Base-by-base conservation (phyloP, 176 grass and related monocot species). In the Elaeis guineensis region DNA sequence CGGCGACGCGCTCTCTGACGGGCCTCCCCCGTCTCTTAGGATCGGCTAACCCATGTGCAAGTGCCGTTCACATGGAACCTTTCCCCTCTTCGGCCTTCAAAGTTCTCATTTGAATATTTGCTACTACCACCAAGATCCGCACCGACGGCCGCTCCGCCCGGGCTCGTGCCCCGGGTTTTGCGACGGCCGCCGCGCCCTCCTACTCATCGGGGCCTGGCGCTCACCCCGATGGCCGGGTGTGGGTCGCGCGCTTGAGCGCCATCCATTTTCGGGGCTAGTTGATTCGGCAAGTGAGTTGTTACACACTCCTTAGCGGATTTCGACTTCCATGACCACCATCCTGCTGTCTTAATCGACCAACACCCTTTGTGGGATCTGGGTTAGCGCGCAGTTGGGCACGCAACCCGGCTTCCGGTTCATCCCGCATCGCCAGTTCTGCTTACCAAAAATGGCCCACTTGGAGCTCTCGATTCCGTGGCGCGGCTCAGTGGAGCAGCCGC, bases 31-130 rank as follows among this genome's bases (percentile, higher is more conserved):
- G 54, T 61, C 80, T 75, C 81, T 84, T 84, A 84, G 81, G 81
- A 84, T 78, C 75, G 81, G 58, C 75, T 78, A 72, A 83, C 80
- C 80, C 75, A 78, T 83, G 75, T 84, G 82, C 81, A 84, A 84
- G 75, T 86, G 73, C 57, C 62, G 74, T 81, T 85, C 86, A 85
- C 81, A 85, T 89, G 81, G 86, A 85, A 89, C 86, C 62, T 85
- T 89, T 81, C 65, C 64, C 78, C 78, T 75, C 78, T 76, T 81
- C 72, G 72, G 72, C 72, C 72, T 81, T 81, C 71, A 81, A 81
- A 81, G 71, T 81, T 81, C 72, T 81, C 78, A 81, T 81, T 81
- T 81, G 78, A 81, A 81, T 81, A 81, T 81, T 75, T 81, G 78
- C 78, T 81, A 81, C 78, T 81, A 81, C 71, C 78, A 81, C 78